Percentiles rank a stretch among this genome's conserved stretches.
Evolutionary conservation across 73 alveolate species (phyloP).

Genomic region (Paramecium caudatum): DNA sequence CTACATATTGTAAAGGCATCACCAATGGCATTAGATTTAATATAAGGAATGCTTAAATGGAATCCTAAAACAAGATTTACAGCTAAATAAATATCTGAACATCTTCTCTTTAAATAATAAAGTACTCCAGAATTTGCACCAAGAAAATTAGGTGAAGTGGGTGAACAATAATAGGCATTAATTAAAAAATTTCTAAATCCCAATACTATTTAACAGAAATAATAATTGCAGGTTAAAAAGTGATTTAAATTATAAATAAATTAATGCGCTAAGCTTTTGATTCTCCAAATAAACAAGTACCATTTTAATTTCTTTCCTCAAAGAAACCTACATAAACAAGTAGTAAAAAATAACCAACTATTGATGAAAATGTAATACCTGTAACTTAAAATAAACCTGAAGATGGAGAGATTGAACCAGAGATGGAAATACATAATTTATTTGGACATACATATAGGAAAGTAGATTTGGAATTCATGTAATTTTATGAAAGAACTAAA

Average conservation of each 20-base stretch:
- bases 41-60: conserved; percentile 58
- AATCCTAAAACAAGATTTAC: conserved; percentile 76
- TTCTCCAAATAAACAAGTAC: not conserved
- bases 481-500: conserved; percentile 1
- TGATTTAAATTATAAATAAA: conserved; percentile 22
- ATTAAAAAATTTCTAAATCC: conserved; percentile 2
- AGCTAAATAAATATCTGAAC: conserved; percentile 74
- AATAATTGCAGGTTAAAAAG: conserved; percentile 7
- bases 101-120: conserved; percentile 56
- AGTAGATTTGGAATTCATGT: not conserved
- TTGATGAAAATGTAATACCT: too few relatives aligned
- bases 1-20: conserved; percentile 82
- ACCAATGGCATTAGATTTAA: conserved; percentile 61
- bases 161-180: not conserved
- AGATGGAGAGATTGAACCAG: too few relatives aligned
- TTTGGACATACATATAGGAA: not conserved
- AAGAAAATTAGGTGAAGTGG: not conserved
- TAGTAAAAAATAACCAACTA: too few relatives aligned
- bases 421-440: not conserved
- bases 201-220: too few relatives aligned
- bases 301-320: not conserved
- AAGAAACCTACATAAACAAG: not conserved
- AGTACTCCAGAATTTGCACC: conserved; percentile 55
- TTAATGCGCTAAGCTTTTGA: conserved; percentile 29
- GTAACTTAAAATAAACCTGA: too few relatives aligned